A percentile compares a stretch with the other conserved stretches of the same genome.
phyloP scores from a whole-genome alignment of 495 filamentous ascomycete species.

The Hypoxylon lienhwacheense region DNA sequence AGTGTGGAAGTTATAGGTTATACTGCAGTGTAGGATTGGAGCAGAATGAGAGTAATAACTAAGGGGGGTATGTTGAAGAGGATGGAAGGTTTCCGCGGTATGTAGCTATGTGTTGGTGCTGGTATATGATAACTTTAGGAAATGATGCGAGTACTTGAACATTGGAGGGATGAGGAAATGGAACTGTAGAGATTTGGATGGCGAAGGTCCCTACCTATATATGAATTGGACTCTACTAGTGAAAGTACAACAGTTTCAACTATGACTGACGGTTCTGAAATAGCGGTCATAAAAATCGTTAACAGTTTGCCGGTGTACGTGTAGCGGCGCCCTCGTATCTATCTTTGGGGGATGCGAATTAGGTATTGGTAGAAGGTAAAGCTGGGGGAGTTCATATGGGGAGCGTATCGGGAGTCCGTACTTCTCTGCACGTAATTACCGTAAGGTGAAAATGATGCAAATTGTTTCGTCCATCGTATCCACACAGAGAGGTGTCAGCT shows the following conservation, averaged over 20 bases:
- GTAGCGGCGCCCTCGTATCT: slow-evolving; percentile 9
- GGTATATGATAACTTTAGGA: no score
- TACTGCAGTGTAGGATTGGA: background rate
- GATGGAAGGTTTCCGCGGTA: background rate
- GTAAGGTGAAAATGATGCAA: background rate
- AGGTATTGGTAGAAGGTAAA: no score
- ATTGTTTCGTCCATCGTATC: background rate
- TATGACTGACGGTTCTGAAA: background rate
- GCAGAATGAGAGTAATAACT: background rate
- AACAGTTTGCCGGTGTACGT: slow-evolving; percentile 8
- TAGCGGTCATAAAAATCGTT: background rate
- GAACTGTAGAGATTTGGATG: slow-evolving; percentile 10
- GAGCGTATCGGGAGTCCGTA: background rate
- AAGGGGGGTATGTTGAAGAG: background rate
- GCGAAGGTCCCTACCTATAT: slow-evolving; percentile 15
- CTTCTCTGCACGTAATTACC: background rate
- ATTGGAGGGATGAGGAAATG: background rate
- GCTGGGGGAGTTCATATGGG: slow-evolving; percentile 1
- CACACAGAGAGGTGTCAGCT: slow-evolving; percentile 4
- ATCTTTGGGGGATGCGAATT: background rate
- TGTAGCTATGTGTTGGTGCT: background rate
- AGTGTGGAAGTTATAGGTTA: background rate
- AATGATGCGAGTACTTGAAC: slow-evolving; percentile 2
- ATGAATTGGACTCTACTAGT: background rate
- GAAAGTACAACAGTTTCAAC: slow-evolving; percentile 2